Base-by-base conservation (phyloP, 768 basidiomycete genomes). In the Psilocybe subaeruginosa region DNA sequence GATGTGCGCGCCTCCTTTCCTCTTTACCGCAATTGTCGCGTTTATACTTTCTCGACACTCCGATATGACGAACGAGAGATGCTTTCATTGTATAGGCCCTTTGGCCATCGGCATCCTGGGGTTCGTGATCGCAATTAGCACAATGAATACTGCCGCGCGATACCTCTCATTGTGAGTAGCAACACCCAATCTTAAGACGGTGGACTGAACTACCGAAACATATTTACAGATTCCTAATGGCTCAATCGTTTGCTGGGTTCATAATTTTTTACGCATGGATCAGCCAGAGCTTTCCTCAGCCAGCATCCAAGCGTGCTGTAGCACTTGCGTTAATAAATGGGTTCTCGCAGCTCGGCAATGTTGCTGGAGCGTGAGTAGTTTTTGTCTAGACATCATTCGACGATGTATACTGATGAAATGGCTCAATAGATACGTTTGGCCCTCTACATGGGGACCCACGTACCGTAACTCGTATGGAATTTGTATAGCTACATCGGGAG, bases 261-360 rank as follows among this genome's bases (percentile, higher is more conserved):
- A 79, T 91, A 59, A 82, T 85, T 54, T 82, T 91, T 43, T 76
- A 76, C 61, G 76, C 81, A 16, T 84, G 82, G 82, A 75, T 79
- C 58, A 78, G 77, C 69, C 80, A 80, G 63, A 78, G 76, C 16
- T 75, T 97, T 75, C 85, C 92, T 27, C 85, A 84, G n/a, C 90
- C 94, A 19, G 82, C 92, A 5, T 87, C 91, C 43, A 94, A 94
- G 73, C 87, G 93, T 9, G 91, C 93, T 8, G 89, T 93, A n/a
- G 88, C 91, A 6, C 79, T 95, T 61, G 93, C 91, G 8, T 77
- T 90, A 66, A 84, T 93, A 69, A 92, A 94, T 72, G 86, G 88
- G 27, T 91, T 91, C 73, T 87, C 89, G 29, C 89, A 92, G 69
- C 79, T 95, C 27, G 95, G 94, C 4, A 96, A 95, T 73, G 80